Percentiles rank a stretch among this genome's conserved stretches.
These are phyloP conservation scores for Phytomonas francai DNA, from an alignment of 208 protist genomes.

Conservation along the genomic window DNA sequence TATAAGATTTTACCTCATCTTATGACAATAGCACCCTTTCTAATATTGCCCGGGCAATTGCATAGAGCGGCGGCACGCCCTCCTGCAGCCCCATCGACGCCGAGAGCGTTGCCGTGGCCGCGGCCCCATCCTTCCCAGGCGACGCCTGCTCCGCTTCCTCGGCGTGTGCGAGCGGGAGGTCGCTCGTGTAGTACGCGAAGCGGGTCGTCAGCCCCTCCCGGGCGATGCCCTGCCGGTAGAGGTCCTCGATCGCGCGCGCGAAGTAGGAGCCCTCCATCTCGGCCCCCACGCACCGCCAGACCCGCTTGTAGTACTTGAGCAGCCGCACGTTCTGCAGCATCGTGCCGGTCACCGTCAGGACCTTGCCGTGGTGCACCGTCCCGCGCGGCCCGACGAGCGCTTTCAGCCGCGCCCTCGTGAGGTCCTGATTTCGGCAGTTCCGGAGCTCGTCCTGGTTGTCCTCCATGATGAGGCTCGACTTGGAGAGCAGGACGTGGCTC, in stretches of 20 bases:
- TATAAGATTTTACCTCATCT: background rate
- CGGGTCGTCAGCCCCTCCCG: constrained; percentile 46
- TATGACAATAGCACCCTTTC: constrained; percentile 43
- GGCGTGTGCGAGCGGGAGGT: constrained; percentile 61
- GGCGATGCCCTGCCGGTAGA: constrained; percentile 72
- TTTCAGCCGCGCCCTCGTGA: constrained; percentile 38
- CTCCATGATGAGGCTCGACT: constrained; percentile 75
- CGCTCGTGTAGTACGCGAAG: constrained; percentile 87
- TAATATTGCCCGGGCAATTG: constrained; percentile 74
- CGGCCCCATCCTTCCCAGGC: constrained; percentile 1
- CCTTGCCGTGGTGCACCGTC: constrained; percentile 57
- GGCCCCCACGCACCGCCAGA: constrained; percentile 76
- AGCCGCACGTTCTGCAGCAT: constrained; percentile 82
- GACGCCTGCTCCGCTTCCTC: constrained; percentile 23
- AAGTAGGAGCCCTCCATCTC: constrained; percentile 90
- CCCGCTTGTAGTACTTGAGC: constrained; percentile 73
- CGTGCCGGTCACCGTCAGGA: constrained; percentile 79
- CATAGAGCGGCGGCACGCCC: constrained; percentile 81
- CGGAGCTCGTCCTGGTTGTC: constrained; percentile 81
- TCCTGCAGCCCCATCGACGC: constrained; percentile 68
- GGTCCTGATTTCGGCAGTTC: constrained; percentile 71
- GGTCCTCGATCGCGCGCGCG: constrained; percentile 75
- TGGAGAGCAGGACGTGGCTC: constrained; percentile 77
- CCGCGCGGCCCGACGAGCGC: constrained; percentile 47
- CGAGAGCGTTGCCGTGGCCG: constrained; percentile 45